phyloP scores from a whole-genome alignment of 2,329 filamentous ascomycete species.

The Xylariaceae sp. region DNA sequence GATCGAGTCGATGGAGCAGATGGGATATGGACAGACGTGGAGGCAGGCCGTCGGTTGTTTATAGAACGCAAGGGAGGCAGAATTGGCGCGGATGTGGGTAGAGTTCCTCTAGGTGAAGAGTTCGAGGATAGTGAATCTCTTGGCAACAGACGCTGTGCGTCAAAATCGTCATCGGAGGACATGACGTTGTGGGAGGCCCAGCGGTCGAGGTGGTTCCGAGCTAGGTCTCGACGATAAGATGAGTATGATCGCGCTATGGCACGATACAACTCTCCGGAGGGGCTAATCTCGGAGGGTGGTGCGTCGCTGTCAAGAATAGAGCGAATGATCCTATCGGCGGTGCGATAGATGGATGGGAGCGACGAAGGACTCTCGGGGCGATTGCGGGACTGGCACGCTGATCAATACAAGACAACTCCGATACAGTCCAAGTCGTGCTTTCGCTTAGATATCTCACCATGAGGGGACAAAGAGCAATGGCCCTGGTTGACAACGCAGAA shows the following conservation, averaged over 20 bases:
- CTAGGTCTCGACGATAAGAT: conserved; percentile 24
- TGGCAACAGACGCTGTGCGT: conserved; percentile 35
- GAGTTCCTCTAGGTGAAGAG: conserved; percentile 24
- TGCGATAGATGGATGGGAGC: conserved; percentile 26
- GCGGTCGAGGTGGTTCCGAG: conserved; percentile 23
- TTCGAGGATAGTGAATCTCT: conserved; percentile 31
- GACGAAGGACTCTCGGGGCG: conserved; percentile 25
- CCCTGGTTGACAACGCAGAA: conserved; percentile 6
- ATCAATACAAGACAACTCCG: conserved; percentile 8
- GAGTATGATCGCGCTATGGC: conserved; percentile 39
- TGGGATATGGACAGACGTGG: conserved; percentile 25
- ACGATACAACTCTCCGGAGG: conserved; percentile 40
- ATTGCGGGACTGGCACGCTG: conserved; percentile 30
- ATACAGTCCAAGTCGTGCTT: neutral
- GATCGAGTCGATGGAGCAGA: conserved; percentile 18
- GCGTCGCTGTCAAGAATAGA: conserved; percentile 38
- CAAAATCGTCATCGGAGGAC: conserved; percentile 34
- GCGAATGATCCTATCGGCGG: conserved; percentile 33
- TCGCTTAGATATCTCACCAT: conserved; percentile 28
- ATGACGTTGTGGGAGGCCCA: conserved; percentile 31
- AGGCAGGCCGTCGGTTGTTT: conserved; percentile 27
- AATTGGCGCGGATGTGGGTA: conserved; percentile 26
- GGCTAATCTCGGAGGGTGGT: conserved; percentile 35
- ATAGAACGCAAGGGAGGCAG: conserved; percentile 37
- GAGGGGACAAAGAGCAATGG: conserved; percentile 27